These are phyloP conservation scores for Puccinia horiana DNA, from an alignment of 1,284 basidiomycete genomes.

Conservation along the genomic window DNA sequence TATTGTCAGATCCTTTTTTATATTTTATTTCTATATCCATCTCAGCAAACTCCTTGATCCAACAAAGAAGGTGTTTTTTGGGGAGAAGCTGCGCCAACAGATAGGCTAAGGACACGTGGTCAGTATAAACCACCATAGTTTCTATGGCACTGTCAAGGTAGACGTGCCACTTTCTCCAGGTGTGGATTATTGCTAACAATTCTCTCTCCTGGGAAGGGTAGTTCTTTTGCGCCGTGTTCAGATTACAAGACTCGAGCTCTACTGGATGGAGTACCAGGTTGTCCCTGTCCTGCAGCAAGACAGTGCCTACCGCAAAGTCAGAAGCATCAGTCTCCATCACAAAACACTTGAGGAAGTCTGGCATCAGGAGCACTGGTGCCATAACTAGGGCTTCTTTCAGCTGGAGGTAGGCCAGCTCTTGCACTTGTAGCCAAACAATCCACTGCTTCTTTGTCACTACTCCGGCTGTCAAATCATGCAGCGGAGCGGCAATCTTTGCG, in stretches of 20 bases:
- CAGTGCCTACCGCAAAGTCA: slow-evolving; percentile 39
- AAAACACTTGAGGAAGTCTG: neutral
- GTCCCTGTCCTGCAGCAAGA: slow-evolving; percentile 21
- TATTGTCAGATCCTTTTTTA: neutral
- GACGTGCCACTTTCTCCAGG: too few relatives aligned
- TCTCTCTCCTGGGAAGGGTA: slow-evolving; percentile 50
- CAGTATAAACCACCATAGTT: neutral
- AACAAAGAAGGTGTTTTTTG: neutral
- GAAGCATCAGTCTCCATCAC: slow-evolving; percentile 16
- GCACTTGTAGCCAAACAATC: neutral
- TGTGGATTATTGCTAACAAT: slow-evolving; percentile 49
- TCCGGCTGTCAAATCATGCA: slow-evolving; percentile 53
- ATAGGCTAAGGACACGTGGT: neutral
- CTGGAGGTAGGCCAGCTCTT: neutral
- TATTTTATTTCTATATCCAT: neutral
- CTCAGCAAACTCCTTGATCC: neutral
- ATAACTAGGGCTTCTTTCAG: neutral
- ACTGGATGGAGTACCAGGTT: slow-evolving; percentile 7
- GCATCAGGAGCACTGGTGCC: neutral
- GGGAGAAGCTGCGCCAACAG: neutral
- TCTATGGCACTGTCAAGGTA: too few relatives aligned
- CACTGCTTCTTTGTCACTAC: neutral
- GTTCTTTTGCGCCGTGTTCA: slow-evolving; percentile 48
- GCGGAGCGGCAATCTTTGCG: slow-evolving; percentile 57
- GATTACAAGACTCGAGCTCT: slow-evolving; percentile 47